phyloP scores from a whole-genome alignment of 176 grass and related monocot species.

The Carex pumila region DNA sequence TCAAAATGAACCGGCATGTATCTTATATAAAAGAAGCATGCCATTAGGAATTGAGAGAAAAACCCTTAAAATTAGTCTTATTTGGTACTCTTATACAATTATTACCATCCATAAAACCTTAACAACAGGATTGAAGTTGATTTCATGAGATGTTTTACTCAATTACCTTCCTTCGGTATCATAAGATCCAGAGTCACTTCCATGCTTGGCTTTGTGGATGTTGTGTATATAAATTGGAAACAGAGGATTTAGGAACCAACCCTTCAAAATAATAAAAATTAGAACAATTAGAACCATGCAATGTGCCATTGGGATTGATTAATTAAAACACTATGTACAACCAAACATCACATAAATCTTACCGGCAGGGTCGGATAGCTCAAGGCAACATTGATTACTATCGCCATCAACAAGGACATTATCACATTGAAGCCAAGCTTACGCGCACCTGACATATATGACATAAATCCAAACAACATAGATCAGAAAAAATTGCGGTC shows the following conservation, averaged over 20 bases:
- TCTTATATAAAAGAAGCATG: background rate
- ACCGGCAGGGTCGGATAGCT: slow-evolving; percentile 30
- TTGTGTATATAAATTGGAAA: slow-evolving; percentile 38
- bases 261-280: background rate
- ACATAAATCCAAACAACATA: background rate
- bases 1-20: slow-evolving; percentile 31
- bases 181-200: slow-evolving; percentile 26
- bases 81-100: background rate
- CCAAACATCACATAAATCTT: background rate
- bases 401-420: slow-evolving; percentile 26
- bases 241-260: slow-evolving; percentile 29
- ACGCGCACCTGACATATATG: slow-evolving; percentile 2
- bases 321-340: background rate
- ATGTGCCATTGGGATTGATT: background rate
- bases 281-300: background rate
- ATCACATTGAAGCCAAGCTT: slow-evolving; percentile 30
- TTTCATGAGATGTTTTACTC: background rate
- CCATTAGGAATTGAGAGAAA: background rate
- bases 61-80: background rate
- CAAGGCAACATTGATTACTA: slow-evolving; percentile 23
- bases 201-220: slow-evolving; percentile 33
- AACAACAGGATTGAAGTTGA: background rate
- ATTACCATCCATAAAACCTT: background rate
- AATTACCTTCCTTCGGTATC: slow-evolving; percentile 28
- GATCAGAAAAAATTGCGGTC: background rate